Percentiles rank a stretch among this genome's conserved stretches.
These are phyloP conservation scores for Colletotrichum navitas DNA, from an alignment of 2,329 filamentous ascomycete genomes.

Conservation along the genomic window DNA sequence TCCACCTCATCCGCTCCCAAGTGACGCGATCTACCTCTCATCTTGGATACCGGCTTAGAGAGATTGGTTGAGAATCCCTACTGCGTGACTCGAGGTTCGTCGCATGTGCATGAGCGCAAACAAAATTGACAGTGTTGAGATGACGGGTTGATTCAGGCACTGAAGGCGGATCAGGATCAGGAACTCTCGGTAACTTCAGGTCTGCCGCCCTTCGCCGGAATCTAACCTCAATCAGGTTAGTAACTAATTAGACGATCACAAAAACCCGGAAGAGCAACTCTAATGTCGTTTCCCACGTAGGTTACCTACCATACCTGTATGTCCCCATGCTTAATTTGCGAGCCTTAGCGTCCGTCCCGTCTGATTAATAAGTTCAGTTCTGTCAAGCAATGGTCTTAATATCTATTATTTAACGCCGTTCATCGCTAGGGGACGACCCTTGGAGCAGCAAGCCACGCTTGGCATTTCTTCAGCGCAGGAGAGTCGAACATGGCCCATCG, in stretches of 20 bases:
- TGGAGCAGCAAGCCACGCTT: too few species aligned
- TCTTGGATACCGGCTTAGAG: slow-evolving; percentile 23
- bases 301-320: too few species aligned
- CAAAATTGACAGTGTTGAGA: not conserved
- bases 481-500: not conserved
- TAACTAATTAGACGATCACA: too few species aligned
- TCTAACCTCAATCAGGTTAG: not conserved
- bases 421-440: not conserved
- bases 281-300: too few species aligned
- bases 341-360: not conserved
- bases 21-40: slow-evolving; percentile 18
- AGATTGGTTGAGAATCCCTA: not conserved
- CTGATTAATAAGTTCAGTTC: not conserved
- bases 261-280: too few species aligned
- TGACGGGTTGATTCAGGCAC: not conserved
- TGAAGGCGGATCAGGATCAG: not conserved
- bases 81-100: not conserved
- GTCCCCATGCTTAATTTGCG: too few species aligned
- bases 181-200: not conserved
- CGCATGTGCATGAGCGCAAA: not conserved
- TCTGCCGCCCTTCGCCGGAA: not conserved
- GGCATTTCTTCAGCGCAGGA: not conserved
- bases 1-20: not conserved
- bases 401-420: not conserved
- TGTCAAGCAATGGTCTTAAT: not conserved